phyloP scores from a whole-genome alignment of 768 basidiomycete species.

The Lepiota venenata region DNA sequence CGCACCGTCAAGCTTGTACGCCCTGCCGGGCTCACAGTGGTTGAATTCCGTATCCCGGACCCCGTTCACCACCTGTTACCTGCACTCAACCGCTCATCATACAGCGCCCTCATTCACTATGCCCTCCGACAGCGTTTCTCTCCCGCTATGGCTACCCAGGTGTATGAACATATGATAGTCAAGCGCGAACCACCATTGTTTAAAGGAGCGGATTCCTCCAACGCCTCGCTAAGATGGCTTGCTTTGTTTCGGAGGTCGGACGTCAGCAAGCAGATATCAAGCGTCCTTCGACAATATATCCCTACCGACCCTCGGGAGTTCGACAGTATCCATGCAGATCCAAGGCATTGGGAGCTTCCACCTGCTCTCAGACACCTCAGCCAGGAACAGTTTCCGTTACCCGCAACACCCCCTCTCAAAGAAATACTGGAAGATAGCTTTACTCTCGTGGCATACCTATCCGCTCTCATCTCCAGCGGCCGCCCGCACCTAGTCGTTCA shows the following conservation, averaged over 20 bases:
- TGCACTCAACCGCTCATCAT: constrained; percentile 25
- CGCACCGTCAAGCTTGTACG: neutral
- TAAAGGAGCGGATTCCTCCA: constrained; percentile 18
- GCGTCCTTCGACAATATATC: constrained; percentile 20
- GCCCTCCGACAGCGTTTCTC: constrained; percentile 59
- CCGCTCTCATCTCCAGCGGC: constrained; percentile 49
- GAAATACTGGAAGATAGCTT: constrained; percentile 32
- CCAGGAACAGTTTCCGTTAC: neutral
- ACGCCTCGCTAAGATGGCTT: constrained; percentile 54
- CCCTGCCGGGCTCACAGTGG: neutral
- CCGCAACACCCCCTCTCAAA: neutral
- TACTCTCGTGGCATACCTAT: constrained; percentile 51
- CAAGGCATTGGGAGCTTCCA: constrained; percentile 7
- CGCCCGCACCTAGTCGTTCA: constrained; percentile 38
- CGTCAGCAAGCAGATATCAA: constrained; percentile 36
- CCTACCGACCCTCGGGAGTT: neutral
- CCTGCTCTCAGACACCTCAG: constrained; percentile 10
- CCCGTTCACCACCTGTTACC: constrained; percentile 13
- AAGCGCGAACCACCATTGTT: constrained; percentile 35
- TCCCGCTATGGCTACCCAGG: constrained; percentile 37
- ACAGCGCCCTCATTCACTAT: constrained; percentile 67
- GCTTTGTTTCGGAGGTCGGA: constrained; percentile 45
- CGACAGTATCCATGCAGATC: neutral
- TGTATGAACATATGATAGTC: constrained; percentile 55
- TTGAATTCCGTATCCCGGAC: constrained; percentile 1